Evolutionary conservation across 169 alveolate genomes (phyloP).

Genomic region (Plasmodium knowlesi): DNA sequence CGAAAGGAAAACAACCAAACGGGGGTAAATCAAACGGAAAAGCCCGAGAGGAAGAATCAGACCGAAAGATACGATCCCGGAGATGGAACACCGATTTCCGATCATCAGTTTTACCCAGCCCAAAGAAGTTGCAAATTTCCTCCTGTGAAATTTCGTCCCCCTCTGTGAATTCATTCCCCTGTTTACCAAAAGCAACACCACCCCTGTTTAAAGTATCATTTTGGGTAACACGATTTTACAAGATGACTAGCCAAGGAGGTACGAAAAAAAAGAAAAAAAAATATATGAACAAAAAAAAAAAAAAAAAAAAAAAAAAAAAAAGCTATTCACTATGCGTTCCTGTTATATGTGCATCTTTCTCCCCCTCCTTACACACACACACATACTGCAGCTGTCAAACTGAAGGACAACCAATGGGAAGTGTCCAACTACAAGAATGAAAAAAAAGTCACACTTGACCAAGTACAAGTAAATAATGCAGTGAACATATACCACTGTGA

Average conservation of each 20-base stretch:
- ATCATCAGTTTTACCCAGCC: background rate
- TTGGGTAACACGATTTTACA: background rate
- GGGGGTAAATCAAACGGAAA: background rate
- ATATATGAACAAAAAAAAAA: conserved; percentile 1
- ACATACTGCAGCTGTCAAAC: background rate
- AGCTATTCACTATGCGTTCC: background rate
- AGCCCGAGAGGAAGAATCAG: background rate
- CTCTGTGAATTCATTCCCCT: background rate
- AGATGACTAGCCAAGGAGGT: conserved; percentile 2
- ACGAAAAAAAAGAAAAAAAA: background rate
- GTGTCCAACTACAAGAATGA: conserved; percentile 48
- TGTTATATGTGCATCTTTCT: background rate
- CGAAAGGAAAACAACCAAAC: background rate
- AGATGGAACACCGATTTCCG: background rate
- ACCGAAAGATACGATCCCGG: background rate
- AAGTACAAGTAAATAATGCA: conserved; percentile 54
- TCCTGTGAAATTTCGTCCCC: background rate
- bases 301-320: conserved; percentile 6
- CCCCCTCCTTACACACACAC: background rate
- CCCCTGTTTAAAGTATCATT: background rate
- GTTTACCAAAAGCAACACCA: background rate
- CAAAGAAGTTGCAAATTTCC: background rate
- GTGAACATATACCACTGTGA: conserved; percentile 63
- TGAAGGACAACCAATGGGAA: conserved; percentile 67
- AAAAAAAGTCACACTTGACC: background rate